Evolutionary conservation across 176 grass and related monocot species (phyloP).

Genomic region (Aegilops speltoides): DNA sequence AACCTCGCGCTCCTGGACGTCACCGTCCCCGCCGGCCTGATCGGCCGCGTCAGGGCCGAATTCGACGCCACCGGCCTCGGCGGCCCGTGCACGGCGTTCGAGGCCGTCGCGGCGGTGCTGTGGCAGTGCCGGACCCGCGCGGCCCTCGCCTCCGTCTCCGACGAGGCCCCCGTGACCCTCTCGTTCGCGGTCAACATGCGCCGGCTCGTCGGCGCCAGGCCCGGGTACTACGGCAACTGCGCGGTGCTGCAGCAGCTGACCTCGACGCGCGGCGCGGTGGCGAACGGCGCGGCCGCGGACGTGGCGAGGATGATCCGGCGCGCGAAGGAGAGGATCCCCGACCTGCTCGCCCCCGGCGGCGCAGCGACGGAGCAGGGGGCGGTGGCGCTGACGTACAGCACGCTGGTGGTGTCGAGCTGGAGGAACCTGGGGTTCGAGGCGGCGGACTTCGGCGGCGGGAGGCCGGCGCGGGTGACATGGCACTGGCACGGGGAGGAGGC

Average conservation of each 20-base stretch:
- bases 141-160: background rate
- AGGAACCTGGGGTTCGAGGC: background rate
- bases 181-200: conserved; percentile 22
- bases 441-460: conserved; percentile 12
- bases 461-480: background rate
- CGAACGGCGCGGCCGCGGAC: background rate
- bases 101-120: conserved; percentile 12
- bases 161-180: background rate
- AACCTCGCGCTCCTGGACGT: background rate
- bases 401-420: background rate
- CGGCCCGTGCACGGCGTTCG: conserved; percentile 26
- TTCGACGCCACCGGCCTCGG: background rate
- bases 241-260: background rate
- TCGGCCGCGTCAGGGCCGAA: background rate
- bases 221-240: conserved; percentile 41
- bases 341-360: background rate
- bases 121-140: conserved; percentile 31
- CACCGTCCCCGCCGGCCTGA: conserved; percentile 10
- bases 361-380: background rate
- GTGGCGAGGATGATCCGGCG: conserved; percentile 22
- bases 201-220: background rate
- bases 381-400: background rate
- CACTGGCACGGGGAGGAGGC: background rate
- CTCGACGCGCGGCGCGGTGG: background rate
- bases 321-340: conserved; percentile 11